Percentiles rank a stretch among this genome's conserved stretches.
These are phyloP conservation scores for Xylariaceae sp. DNA, from an alignment of 2,329 filamentous ascomycete genomes.

Conservation along the genomic window DNA sequence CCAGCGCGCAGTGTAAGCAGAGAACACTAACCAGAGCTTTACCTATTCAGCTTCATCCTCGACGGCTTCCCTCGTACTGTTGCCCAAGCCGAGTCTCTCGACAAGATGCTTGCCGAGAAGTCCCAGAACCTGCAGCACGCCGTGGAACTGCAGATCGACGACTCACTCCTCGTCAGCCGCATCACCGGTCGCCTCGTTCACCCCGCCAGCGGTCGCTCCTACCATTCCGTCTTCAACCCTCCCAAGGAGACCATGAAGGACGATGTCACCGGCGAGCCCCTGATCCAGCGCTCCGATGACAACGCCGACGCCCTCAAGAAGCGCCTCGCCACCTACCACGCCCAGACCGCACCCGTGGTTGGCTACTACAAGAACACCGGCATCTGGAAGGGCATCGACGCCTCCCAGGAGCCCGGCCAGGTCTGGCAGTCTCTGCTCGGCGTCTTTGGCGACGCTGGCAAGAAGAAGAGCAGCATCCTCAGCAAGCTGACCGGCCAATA, in stretches of 20 bases:
- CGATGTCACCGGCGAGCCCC: constrained; percentile 91
- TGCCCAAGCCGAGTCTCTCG: constrained; percentile 88
- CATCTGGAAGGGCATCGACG: constrained; percentile 94
- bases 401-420: constrained; percentile 89
- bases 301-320: constrained; percentile 96
- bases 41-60: constrained; percentile 79
- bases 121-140: constrained; percentile 89
- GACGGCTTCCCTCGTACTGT: constrained; percentile 98
- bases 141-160: constrained; percentile 94
- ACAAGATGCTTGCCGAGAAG: constrained; percentile 78
- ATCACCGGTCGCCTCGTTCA: constrained; percentile 96
- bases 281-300: constrained; percentile 95
- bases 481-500: constrained; percentile 34
- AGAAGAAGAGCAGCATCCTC: constrained; percentile 42
- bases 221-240: constrained; percentile 99
- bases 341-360: constrained; percentile 88
- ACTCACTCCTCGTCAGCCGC: constrained; percentile 84
- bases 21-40: constrained; percentile 19
- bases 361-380: constrained; percentile 96
- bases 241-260: constrained; percentile 93
- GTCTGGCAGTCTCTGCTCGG: constrained; percentile 92
- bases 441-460: constrained; percentile 70
- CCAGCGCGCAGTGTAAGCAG: no score
- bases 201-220: constrained; percentile 91
- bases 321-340: constrained; percentile 88